Evolutionary conservation across 2,329 filamentous ascomycete genomes (phyloP).

Genomic region (Oidium heveae): DNA sequence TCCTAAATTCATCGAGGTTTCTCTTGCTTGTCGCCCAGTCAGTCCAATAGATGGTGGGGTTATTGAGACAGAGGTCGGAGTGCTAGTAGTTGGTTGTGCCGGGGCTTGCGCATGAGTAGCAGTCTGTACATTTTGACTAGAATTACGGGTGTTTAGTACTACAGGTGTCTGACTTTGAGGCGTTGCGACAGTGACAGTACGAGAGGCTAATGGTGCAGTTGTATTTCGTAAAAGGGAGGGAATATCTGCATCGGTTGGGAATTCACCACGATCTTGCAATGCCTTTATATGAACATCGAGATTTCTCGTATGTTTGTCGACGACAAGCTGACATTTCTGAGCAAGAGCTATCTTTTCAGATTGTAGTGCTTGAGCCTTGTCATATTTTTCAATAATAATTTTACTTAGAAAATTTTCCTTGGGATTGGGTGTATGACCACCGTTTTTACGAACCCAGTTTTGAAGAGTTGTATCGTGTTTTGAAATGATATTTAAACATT

Average conservation of each 20-base stretch:
- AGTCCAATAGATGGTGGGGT: slow-evolving; percentile 36
- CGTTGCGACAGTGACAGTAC: slow-evolving; percentile 6
- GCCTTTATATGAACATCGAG: slow-evolving; percentile 38
- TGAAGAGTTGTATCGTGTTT: slow-evolving; percentile 53
- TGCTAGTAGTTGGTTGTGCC: slow-evolving; percentile 6
- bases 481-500: slow-evolving; percentile 41
- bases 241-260: slow-evolving; percentile 25
- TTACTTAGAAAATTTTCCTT: slow-evolving; percentile 46
- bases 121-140: slow-evolving; percentile 9
- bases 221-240: slow-evolving; percentile 35
- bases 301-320: slow-evolving; percentile 36
- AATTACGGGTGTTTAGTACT: not conserved
- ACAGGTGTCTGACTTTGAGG: slow-evolving; percentile 6
- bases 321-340: slow-evolving; percentile 32
- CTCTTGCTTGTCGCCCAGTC: slow-evolving; percentile 27
- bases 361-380: slow-evolving; percentile 42
- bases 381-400: slow-evolving; percentile 41
- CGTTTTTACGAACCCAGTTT: slow-evolving; percentile 56
- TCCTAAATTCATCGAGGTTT: slow-evolving; percentile 35
- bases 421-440: slow-evolving; percentile 46
- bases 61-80: slow-evolving; percentile 17
- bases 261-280: slow-evolving; percentile 32
- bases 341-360: slow-evolving; percentile 50
- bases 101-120: slow-evolving; percentile 6
- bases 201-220: slow-evolving; percentile 18